These are phyloP conservation scores for Ambrosia hybrid DNA, from an alignment of 140 eudicot genomes.

Conservation along the genomic window DNA sequence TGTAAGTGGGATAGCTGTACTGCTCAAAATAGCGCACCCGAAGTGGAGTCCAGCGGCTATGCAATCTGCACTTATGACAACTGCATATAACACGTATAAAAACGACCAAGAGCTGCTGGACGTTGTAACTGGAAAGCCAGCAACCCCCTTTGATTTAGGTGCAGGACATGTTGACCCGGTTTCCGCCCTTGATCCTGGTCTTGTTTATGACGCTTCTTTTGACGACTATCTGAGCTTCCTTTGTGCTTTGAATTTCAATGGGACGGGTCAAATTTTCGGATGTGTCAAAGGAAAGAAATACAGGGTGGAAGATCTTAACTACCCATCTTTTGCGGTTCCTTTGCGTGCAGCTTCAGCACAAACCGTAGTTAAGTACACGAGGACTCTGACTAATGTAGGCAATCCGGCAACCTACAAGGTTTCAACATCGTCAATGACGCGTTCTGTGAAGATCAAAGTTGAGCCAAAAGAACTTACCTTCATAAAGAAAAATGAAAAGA, in stretches of 20 bases:
- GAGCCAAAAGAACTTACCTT: conserved; percentile 50
- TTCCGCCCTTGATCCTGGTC: conserved; percentile 74
- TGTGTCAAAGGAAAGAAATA: conserved; percentile 42
- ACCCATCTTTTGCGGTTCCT: conserved; percentile 43
- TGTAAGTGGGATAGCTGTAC: not conserved
- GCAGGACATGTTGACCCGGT: conserved; percentile 73
- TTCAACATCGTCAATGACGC: conserved; percentile 34
- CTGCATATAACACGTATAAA: no score
- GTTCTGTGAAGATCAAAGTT: conserved; percentile 50
- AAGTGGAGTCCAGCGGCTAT: no score
- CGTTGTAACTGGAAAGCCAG: conserved; percentile 32
- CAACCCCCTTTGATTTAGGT: conserved; percentile 30
- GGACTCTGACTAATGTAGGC: conserved; percentile 74
- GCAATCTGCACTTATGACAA: no score
- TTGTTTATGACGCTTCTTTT: conserved; percentile 50
- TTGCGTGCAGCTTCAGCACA: conserved; percentile 42
- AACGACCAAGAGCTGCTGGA: conserved; percentile 42
- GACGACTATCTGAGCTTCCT: conserved; percentile 57
- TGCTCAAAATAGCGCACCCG: no score
- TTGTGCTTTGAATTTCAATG: conserved; percentile 60
- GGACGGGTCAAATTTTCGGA: conserved; percentile 20
- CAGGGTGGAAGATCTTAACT: conserved; percentile 22
- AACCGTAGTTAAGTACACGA: conserved; percentile 48
- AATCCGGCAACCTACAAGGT: conserved; percentile 58
- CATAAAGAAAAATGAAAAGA: conserved; percentile 44